A percentile compares a stretch with the other conserved stretches of the same genome.
phyloP scores from a whole-genome alignment of 345 rosid genomes.

The Hibiscus tridactylites region DNA sequence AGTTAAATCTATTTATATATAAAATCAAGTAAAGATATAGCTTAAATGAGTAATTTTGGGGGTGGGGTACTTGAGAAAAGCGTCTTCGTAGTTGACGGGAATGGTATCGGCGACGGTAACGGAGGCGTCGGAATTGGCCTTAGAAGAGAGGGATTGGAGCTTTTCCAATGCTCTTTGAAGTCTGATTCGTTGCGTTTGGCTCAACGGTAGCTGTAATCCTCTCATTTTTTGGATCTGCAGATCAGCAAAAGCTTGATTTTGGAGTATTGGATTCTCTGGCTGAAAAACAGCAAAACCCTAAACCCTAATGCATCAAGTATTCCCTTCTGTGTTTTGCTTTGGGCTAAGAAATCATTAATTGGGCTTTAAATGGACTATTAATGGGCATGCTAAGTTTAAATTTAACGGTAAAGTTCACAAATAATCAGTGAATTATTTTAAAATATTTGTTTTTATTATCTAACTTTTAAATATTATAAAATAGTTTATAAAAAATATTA shows the following conservation, averaged over 20 bases:
- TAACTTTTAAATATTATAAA: too few species aligned
- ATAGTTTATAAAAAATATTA: too few species aligned
- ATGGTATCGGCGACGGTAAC: slow-evolving; percentile 75
- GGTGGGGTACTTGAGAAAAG: slow-evolving; percentile 66
- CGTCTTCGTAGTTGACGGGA: slow-evolving; percentile 71
- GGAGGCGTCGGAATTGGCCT: slow-evolving; percentile 49
- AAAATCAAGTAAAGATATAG: background rate
- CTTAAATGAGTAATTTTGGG: background rate
- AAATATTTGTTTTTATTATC: too few species aligned
- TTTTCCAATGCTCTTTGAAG: slow-evolving; percentile 60
- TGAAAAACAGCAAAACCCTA: background rate
- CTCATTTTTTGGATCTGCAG: slow-evolving; percentile 29
- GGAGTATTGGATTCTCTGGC: background rate
- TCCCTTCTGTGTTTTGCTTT: background rate
- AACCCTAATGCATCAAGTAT: background rate
- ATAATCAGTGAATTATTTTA: too few species aligned
- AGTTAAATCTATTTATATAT: background rate
- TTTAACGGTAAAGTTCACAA: too few species aligned
- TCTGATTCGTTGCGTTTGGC: slow-evolving; percentile 75
- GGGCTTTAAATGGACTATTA: too few species aligned
- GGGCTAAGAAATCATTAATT: too few species aligned
- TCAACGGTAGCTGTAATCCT: slow-evolving; percentile 48
- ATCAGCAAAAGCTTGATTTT: background rate
- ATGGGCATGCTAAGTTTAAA: too few species aligned
- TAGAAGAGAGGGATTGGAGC: slow-evolving; percentile 59